Conservation (phyloP, 768 basidiomycete genomes). For the Sporobolomyces roseus region DNA sequence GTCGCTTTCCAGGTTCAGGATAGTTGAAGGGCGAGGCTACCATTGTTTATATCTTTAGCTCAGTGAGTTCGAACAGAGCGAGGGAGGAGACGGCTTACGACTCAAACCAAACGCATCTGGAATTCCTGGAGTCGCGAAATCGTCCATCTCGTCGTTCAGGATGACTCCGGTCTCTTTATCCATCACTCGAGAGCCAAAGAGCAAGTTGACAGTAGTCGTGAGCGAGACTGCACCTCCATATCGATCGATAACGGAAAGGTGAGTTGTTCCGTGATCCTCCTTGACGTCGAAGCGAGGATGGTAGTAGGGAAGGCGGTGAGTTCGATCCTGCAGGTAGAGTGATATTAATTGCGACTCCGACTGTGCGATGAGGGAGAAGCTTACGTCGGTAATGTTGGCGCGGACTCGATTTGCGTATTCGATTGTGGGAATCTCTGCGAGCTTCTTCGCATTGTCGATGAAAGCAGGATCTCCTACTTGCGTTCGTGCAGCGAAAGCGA, state of each 20-base stretch:
- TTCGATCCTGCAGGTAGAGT: constrained; percentile 59
- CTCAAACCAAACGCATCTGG: constrained; percentile 77
- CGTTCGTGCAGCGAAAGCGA: constrained; percentile 71
- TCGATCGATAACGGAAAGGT: constrained; percentile 74
- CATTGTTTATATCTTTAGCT: no score
- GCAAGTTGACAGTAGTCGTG: constrained; percentile 81
- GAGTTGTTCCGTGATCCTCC: constrained; percentile 89
- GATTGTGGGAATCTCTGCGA: constrained; percentile 42
- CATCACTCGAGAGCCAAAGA: constrained; percentile 84
- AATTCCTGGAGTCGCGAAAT: constrained; percentile 81
- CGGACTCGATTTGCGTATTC: constrained; percentile 61
- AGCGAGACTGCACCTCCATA: constrained; percentile 78
- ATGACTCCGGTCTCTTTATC: constrained; percentile 84
- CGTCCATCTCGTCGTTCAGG: constrained; percentile 77
- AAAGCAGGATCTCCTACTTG: constrained; percentile 75
- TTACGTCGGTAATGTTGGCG: constrained; percentile 75
- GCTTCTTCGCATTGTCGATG: constrained; percentile 35
- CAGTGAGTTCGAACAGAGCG: no score
- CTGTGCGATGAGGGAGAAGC: constrained; percentile 42
- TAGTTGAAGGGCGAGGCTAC: constrained; percentile 60
- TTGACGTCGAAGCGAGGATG: constrained; percentile 71
- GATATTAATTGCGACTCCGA: not conserved
- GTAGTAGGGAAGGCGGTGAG: constrained; percentile 79
- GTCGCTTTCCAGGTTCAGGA: constrained; percentile 80
- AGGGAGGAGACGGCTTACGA: constrained; percentile 59